Percentiles rank a stretch among this genome's conserved stretches.
phyloP scores from a whole-genome alignment of 176 grass and related monocot species.

The Alloteropsis semialata region DNA sequence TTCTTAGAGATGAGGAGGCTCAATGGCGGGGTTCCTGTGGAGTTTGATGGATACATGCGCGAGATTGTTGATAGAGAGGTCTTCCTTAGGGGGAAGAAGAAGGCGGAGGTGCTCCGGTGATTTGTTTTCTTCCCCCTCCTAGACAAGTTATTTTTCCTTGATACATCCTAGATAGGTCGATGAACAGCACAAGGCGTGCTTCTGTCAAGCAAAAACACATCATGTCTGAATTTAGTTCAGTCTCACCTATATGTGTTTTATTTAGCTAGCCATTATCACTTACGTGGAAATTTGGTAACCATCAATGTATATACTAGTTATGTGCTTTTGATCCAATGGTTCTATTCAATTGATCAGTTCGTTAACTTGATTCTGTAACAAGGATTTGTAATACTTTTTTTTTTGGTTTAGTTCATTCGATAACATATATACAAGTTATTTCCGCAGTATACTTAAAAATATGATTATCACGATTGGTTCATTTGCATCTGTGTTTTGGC shows the following conservation, averaged over 20 bases:
- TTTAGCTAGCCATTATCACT: not conserved
- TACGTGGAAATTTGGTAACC: not conserved
- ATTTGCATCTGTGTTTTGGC: not conserved
- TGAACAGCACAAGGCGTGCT: not conserved
- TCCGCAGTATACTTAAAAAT: not conserved
- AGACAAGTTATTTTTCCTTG: not conserved
- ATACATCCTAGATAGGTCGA: not conserved
- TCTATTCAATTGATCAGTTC: not conserved
- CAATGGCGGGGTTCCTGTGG: constrained; percentile 67
- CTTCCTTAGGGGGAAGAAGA: constrained; percentile 62
- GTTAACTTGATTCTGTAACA: not conserved
- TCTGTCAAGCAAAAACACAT: constrained; percentile 16
- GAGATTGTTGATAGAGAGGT: constrained; percentile 61
- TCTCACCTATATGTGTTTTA: not conserved
- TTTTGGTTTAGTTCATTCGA: not conserved
- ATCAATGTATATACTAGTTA: not conserved
- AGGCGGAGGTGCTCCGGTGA: constrained; percentile 39
- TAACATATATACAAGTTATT: not conserved
- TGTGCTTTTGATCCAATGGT: not conserved
- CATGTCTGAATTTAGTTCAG: constrained; percentile 19
- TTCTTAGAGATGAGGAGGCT: constrained; percentile 70
- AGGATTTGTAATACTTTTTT: not conserved
- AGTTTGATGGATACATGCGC: constrained; percentile 85
- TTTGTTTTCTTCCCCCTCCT: not conserved
- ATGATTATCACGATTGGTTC: not conserved